Evolutionary conservation across 2,329 filamentous ascomycete genomes (phyloP), one percentile per base, ranked within the genome.

Genomic region (Davidsoniella virescens): DNA sequence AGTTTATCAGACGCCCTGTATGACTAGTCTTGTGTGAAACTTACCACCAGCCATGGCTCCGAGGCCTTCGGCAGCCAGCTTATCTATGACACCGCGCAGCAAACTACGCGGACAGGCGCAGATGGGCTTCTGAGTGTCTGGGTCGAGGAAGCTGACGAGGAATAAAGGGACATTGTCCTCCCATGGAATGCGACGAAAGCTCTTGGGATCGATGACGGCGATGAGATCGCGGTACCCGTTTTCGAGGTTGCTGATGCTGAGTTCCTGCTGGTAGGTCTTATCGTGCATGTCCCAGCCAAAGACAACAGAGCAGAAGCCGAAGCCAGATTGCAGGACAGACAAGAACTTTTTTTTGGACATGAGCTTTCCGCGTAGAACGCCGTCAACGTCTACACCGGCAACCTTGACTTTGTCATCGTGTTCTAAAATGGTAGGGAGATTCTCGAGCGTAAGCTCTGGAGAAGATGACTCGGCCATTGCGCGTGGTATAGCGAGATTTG

Each of bases 271-370:
- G 64, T 94, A 95, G 9, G 86, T 93, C 68, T 79, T 73, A 61
- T 95, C 88, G 65, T 95, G 87, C 86, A 94, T 94, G 65, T 95
- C 87, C 88, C 88, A 94, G 62, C 88, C 87, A 60, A 94, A 94
- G 56, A 94, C 79, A 57, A 94, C 87, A 17, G 84, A 92, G 70
- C 88, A 94, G 71, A 94, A 94, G 49, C 87, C 88, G 59, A 94
- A 94, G 47, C 87, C 88, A 42, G 78, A 74, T 40, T 76, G 66
- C n/a, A 81, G 82, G 49, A 94, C 76, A 26, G 84, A 86, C 37
- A 94, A 70, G 65, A 95, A 94, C 68, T 95, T 94, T 62, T 82
- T 83, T 72, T 94, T 94, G 58, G 86, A 86, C 66, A 94, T 80
- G 54, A 94, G 74, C 68, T 95, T 95, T 58, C 87, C 87, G 51